Evolutionary conservation across 2,329 filamentous ascomycete genomes (phyloP).

Genomic region (Celoporthe dispersa): DNA sequence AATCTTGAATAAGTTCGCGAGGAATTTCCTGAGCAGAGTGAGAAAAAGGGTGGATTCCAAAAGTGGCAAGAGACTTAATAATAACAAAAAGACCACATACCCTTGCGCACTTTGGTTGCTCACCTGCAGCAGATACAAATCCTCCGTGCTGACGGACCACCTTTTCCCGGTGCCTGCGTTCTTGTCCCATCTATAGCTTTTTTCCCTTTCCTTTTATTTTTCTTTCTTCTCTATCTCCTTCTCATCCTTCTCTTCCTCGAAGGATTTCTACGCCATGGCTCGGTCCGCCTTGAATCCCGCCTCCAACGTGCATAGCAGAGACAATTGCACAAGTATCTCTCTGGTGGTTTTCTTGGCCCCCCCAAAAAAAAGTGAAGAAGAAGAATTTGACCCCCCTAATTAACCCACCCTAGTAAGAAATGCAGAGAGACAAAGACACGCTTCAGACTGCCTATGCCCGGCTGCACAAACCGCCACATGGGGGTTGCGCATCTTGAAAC

Average conservation of each 20-base stretch:
- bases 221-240: too few species aligned
- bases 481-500: background rate
- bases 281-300: background rate
- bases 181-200: too few species aligned
- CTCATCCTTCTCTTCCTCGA: background rate
- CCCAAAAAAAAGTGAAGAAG: too few species aligned
- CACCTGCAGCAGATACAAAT: background rate
- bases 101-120: background rate
- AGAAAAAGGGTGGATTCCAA: background rate
- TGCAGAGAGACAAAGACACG: background rate
- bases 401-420: background rate
- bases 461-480: background rate
- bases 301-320: background rate
- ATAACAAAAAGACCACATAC: background rate
- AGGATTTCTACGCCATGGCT: conserved; percentile 3
- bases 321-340: background rate
- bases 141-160: background rate
- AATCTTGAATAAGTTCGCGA: background rate
- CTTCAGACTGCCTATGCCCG: background rate
- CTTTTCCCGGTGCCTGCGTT: background rate
- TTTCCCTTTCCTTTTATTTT: background rate
- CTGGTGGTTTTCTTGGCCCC: background rate
- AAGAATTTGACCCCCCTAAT: too few species aligned
- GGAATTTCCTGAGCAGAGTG: background rate
- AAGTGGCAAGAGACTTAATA: background rate